Percentiles rank a stretch among this genome's conserved stretches.
Evolutionary conservation across 495 filamentous ascomycete species (phyloP).

Genomic region (Pseudevernia furfuracea): DNA sequence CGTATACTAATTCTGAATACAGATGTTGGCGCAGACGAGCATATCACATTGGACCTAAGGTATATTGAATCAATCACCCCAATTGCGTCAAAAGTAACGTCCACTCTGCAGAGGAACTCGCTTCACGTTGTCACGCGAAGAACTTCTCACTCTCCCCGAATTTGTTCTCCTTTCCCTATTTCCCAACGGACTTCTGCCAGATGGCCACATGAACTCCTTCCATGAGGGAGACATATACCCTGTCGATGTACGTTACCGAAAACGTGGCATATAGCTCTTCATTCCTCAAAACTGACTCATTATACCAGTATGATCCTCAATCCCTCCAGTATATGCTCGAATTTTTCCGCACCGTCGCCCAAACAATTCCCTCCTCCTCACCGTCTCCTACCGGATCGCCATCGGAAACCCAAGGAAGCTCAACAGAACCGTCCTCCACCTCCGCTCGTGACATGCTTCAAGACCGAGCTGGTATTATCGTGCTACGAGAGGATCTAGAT

Average conservation of each 20-base stretch:
- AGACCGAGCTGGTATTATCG: slow-evolving; percentile 93
- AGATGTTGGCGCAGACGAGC: slow-evolving; percentile 89
- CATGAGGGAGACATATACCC: slow-evolving; percentile 90
- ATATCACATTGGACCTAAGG: slow-evolving; percentile 90
- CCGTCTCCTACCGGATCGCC: slow-evolving; percentile 53
- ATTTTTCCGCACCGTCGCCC: slow-evolving; percentile 93
- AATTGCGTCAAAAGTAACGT: slow-evolving; percentile 25
- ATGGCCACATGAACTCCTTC: slow-evolving; percentile 91
- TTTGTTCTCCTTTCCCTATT: slow-evolving; percentile 98
- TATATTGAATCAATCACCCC: slow-evolving; percentile 37
- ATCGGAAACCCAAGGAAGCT: slow-evolving; percentile 51
- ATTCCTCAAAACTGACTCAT: slow-evolving; percentile 36
- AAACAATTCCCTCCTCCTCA: slow-evolving; percentile 73
- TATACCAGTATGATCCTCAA: slow-evolving; percentile 82
- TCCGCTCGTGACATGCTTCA: slow-evolving; percentile 69
- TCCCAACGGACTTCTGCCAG: slow-evolving; percentile 93
- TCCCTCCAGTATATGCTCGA: slow-evolving; percentile 99
- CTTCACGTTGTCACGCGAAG: slow-evolving; percentile 88
- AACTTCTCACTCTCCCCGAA: slow-evolving; percentile 89
- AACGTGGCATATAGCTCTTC: slow-evolving; percentile 14
- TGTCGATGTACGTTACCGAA: slow-evolving; percentile 72
- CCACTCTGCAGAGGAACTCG: slow-evolving; percentile 63
- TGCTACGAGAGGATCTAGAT: slow-evolving; percentile 90
- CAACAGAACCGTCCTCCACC: slow-evolving; percentile 57
- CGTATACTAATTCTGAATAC: not conserved